Conservation (phyloP, 176 grass and related monocot genomes). For the Poa pratensis region DNA sequence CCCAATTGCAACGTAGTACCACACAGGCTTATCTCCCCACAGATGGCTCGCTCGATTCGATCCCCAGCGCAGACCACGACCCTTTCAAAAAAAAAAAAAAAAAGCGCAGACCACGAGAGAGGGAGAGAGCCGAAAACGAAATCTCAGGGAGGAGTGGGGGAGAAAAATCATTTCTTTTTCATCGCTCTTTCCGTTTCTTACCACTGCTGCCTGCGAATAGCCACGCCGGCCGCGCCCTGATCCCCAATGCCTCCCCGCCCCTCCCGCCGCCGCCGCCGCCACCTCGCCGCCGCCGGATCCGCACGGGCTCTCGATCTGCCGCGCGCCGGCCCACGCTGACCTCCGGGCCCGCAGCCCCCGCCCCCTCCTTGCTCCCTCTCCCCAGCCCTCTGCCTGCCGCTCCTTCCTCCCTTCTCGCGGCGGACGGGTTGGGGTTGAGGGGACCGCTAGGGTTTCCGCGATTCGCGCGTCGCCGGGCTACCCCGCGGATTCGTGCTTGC, state of each 20-base stretch:
- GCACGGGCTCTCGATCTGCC: conserved; percentile 20
- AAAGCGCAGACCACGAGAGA: not conserved
- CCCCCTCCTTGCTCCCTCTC: not conserved
- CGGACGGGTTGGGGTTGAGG: not conserved
- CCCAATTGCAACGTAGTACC: conserved; percentile 27
- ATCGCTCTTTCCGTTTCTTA: conserved; percentile 40
- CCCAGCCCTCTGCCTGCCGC: not conserved
- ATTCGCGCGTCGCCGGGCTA: not conserved
- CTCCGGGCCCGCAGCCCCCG: not conserved
- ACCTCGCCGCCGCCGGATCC: conserved; percentile 52
- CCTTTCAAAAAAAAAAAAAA: too few relatives aligned
- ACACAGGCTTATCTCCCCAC: not conserved
- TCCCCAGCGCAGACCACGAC: not conserved
- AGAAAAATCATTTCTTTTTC: conserved; percentile 33
- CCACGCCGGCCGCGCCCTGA: conserved; percentile 67
- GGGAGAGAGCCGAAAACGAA: not conserved
- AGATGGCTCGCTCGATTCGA: not conserved
- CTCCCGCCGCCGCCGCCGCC: conserved; percentile 35
- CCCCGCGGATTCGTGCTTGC: conserved; percentile 2
- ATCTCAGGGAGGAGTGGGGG: not conserved
- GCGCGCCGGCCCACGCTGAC: conserved; percentile 14
- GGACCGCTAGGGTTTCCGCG: conserved; percentile 47
- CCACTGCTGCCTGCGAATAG: conserved; percentile 49
- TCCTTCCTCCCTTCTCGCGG: not conserved
- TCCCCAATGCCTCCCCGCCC: conserved; percentile 24